phyloP scores from a whole-genome alignment of 352 stramenopile genomes.

The Globisporangium splendens region DNA sequence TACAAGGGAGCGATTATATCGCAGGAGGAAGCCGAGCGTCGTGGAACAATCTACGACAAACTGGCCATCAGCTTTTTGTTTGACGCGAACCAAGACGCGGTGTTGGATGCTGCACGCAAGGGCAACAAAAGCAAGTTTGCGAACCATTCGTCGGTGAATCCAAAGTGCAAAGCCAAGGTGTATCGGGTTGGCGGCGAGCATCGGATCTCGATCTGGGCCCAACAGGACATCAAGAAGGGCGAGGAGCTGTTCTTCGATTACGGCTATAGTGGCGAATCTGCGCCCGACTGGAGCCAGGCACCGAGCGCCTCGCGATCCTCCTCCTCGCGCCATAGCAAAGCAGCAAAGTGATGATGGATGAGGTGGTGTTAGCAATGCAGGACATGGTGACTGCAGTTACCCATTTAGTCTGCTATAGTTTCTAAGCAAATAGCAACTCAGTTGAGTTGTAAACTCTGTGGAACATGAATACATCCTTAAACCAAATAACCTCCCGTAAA shows the following conservation, averaged over 20 bases:
- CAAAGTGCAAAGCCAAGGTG: slow-evolving; percentile 84
- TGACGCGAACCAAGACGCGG: slow-evolving; percentile 85
- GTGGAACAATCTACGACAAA: slow-evolving; percentile 85
- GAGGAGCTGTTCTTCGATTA: slow-evolving; percentile 76
- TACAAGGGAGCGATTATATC: slow-evolving; percentile 63
- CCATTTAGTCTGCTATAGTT: too few species aligned
- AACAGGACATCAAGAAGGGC: slow-evolving; percentile 82
- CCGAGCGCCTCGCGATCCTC: neutral
- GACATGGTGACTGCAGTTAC: too few species aligned
- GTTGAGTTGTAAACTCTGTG: neutral
- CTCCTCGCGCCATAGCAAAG: neutral
- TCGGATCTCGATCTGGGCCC: slow-evolving; percentile 91
- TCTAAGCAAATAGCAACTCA: neutral
- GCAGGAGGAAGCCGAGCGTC: slow-evolving; percentile 66
- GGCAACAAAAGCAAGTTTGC: slow-evolving; percentile 93
- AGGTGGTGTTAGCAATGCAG: too few species aligned
- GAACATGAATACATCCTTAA: neutral
- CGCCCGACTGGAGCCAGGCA: slow-evolving; percentile 56
- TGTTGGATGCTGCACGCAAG: slow-evolving; percentile 89
- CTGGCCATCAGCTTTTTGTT: slow-evolving; percentile 90
- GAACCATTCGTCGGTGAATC: slow-evolving; percentile 64
- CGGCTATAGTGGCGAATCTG: slow-evolving; percentile 55
- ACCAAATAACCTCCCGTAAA: neutral
- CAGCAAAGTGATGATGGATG: neutral
- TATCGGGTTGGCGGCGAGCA: slow-evolving; percentile 82